Conservation (phyloP, 2,329 filamentous ascomycete genomes). For the Xylaria sp. region DNA sequence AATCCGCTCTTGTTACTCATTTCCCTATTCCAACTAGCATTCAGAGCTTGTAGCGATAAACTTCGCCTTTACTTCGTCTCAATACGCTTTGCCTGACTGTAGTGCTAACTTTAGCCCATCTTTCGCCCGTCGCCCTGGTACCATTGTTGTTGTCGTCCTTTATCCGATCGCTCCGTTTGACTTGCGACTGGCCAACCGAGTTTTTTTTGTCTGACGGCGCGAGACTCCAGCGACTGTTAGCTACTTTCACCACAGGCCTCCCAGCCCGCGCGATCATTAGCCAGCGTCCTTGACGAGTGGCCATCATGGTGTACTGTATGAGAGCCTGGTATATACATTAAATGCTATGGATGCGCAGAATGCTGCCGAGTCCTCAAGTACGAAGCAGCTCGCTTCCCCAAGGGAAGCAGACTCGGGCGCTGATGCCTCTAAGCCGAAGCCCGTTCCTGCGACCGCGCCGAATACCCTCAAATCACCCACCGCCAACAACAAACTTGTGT, state of each 20-base stretch:
- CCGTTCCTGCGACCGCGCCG: slow-evolving; percentile 41
- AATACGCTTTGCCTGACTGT: slow-evolving; percentile 20
- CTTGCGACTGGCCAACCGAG: slow-evolving; percentile 30
- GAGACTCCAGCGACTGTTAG: slow-evolving; percentile 26
- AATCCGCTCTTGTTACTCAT: slow-evolving; percentile 28
- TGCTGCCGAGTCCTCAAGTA: slow-evolving; percentile 71
- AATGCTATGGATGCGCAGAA: slow-evolving; percentile 77
- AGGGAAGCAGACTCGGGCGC: slow-evolving; percentile 56
- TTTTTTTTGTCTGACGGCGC: slow-evolving; percentile 31
- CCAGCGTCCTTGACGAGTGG: slow-evolving; percentile 54
- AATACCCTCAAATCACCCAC: slow-evolving; percentile 40
- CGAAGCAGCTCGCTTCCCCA: slow-evolving; percentile 68
- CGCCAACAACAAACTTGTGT: slow-evolving; percentile 43
- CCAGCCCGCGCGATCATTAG: slow-evolving; percentile 37
- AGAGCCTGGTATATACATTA: slow-evolving; percentile 61
- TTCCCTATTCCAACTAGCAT: slow-evolving; percentile 11
- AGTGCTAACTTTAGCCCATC: slow-evolving; percentile 32
- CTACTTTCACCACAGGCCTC: slow-evolving; percentile 21
- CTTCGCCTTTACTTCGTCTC: slow-evolving; percentile 11
- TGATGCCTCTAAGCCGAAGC: slow-evolving; percentile 50
- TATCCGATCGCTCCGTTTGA: slow-evolving; percentile 32
- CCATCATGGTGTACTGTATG: slow-evolving; percentile 70
- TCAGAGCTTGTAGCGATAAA: slow-evolving; percentile 12
- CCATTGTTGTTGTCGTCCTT: slow-evolving; percentile 18
- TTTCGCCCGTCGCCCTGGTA: slow-evolving; percentile 18